Conservation (phyloP, 805 yeast genomes). For the Pichia insulana region DNA sequence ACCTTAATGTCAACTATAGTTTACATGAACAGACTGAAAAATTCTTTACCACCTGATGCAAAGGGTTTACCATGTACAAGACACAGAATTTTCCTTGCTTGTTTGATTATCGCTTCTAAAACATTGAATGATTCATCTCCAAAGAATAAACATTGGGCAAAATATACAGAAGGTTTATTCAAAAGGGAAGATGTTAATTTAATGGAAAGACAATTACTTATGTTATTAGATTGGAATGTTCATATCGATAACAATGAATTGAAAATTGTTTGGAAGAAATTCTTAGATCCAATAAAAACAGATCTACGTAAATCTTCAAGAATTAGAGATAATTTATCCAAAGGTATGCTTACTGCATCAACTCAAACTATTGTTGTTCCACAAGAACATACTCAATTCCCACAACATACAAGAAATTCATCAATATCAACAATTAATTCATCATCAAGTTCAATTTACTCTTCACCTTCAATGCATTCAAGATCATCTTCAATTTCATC, state of each 20-base stretch:
- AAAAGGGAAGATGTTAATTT: constrained; percentile 59
- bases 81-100: constrained; percentile 68
- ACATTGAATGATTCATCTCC: constrained; percentile 74
- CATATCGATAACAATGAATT: constrained; percentile 38
- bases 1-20: constrained; percentile 67
- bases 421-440: constrained; percentile 9
- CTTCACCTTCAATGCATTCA: too few species aligned
- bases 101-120: constrained; percentile 64
- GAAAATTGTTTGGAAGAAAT: constrained; percentile 31
- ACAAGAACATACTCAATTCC: not conserved
- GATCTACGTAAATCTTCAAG: constrained; percentile 27
- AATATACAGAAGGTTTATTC: constrained; percentile 68
- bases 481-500: constrained; percentile 27
- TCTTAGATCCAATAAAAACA: constrained; percentile 43
- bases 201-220: constrained; percentile 72
- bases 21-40: constrained; percentile 52
- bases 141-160: constrained; percentile 72
- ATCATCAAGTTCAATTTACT: constrained; percentile 18
- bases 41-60: constrained; percentile 59
- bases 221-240: constrained; percentile 64
- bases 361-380: constrained; percentile 23
- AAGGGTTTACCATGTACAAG: constrained; percentile 74
- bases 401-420: constrained; percentile 10
- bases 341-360: constrained; percentile 23
- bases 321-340: constrained; percentile 22